phyloP scores from a whole-genome alignment of 2,329 filamentous ascomycete species.

The Diaporthe ampelina region DNA sequence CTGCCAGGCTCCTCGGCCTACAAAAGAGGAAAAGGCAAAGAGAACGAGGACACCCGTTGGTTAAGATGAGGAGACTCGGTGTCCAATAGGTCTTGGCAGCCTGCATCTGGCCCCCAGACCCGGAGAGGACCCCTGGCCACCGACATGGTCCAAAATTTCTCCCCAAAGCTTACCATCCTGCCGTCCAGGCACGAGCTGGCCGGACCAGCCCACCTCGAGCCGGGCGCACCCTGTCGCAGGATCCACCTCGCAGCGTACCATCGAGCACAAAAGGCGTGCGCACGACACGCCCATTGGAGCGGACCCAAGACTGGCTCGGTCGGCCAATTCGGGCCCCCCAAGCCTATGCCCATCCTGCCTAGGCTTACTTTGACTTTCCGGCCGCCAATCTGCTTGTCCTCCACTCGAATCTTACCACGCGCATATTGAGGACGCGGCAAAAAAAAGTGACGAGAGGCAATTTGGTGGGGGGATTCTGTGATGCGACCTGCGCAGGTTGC shows the following conservation, averaged over 20 bases:
- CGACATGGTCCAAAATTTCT: conserved; percentile 20
- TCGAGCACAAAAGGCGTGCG: conserved; percentile 8
- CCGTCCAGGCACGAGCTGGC: conserved; percentile 7
- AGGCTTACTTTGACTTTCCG: not conserved
- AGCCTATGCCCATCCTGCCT: conserved; percentile 13
- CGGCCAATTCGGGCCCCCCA: not conserved
- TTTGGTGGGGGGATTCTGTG: not conserved
- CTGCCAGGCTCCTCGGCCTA: not conserved
- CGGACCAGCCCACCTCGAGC: not conserved
- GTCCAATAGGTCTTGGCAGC: conserved; percentile 20
- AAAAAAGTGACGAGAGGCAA: not conserved
- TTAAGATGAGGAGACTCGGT: conserved; percentile 24
- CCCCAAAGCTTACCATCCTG: conserved; percentile 23
- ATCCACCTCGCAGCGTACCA: conserved; percentile 28
- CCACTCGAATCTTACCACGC: conserved; percentile 14
- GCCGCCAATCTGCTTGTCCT: not conserved
- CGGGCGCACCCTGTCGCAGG: conserved; percentile 17
- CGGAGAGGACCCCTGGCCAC: conserved; percentile 6
- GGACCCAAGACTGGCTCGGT: conserved; percentile 4
- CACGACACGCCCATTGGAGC: conserved; percentile 15
- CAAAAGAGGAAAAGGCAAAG: not conserved
- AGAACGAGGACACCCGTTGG: not conserved
- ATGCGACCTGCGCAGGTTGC: not conserved
- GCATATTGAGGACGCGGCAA: not conserved
- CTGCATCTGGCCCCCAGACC: conserved; percentile 7